Base-by-base conservation (phyloP, 768 basidiomycete genomes). In the Gyrodon lividus region DNA sequence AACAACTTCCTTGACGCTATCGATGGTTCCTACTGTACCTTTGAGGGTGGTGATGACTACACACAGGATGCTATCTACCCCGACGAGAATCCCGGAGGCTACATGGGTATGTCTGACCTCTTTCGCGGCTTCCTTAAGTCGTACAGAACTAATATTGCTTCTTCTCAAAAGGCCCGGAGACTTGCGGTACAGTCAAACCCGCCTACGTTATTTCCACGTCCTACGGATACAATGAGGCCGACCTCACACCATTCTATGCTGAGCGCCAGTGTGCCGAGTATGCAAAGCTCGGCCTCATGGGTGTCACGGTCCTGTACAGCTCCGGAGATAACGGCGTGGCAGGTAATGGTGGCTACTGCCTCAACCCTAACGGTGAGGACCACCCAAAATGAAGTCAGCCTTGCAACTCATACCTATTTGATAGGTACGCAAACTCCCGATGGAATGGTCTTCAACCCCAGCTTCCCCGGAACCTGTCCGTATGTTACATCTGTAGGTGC, bases 391-490 rank as follows among this genome's bases (percentile, higher is more conserved):
- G 26, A 43, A 26, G 7, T 40, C 43, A 35, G 28, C 16, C 12
- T 6, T 7, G 28, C 6, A 16, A n/a, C 35, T 35, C 24, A 33
- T 2, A 12, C 9, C 6, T 8, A 39, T 45, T 23, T 43, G 6
- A n/a, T 48, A 44, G 58, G 56, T 19, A 43, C 47, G n/a, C 58
- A 74, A 67, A 77, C 75, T 2, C 71, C 76, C 34, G 70, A 73
- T 51, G 82, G 81, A 20, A 74, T 63, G 13, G 70, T 73, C 16
- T 84, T 84, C 74, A 79, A 81, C 46, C 82, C 83, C 16, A 62
- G 65, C 2, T 80, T 74, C 74, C 77, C 75, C 9, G 69, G 57
- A 10, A 63, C 72, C 0, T 78, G 76, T 55, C 76, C 76, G 6
- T 77, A 66, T 64, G 62, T 76, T 9, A 77, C 75, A 10, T 63